Evolutionary conservation across 495 filamentous ascomycete genomes (phyloP).

Genomic region (Aspergillus funiculosus): DNA sequence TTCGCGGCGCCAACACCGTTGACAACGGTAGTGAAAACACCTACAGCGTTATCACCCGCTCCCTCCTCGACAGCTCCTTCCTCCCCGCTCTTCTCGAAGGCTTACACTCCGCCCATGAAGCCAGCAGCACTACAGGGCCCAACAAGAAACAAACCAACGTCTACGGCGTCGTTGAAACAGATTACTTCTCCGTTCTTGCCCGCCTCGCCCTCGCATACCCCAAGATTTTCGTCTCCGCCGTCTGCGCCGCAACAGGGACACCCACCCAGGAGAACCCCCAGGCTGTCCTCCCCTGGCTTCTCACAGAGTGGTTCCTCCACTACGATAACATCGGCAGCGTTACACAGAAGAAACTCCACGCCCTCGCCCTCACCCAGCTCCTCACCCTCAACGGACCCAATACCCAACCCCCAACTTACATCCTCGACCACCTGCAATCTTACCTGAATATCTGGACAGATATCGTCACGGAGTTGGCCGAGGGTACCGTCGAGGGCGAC

Average conservation of each 20-base stretch:
- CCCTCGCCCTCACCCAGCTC: slow-evolving; percentile 74
- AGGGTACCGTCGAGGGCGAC: slow-evolving; percentile 37
- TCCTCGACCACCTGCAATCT: slow-evolving; percentile 55
- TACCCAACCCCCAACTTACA: slow-evolving; percentile 44
- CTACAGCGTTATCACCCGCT: slow-evolving; percentile 54
- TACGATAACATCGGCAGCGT: slow-evolving; percentile 76
- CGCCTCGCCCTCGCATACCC: slow-evolving; percentile 70
- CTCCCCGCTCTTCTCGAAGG: slow-evolving; percentile 61
- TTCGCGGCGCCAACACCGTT: slow-evolving; percentile 62
- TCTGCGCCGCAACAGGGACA: slow-evolving; percentile 26
- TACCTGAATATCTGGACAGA: slow-evolving; percentile 67
- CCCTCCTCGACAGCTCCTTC: slow-evolving; percentile 63
- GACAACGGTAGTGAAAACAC: slow-evolving; percentile 66
- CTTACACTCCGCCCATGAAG: slow-evolving; percentile 63
- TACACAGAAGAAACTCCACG: slow-evolving; percentile 72
- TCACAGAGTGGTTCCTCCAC: slow-evolving; percentile 81
- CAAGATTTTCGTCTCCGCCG: slow-evolving; percentile 53
- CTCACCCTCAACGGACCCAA: slow-evolving; percentile 57
- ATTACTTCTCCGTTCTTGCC: slow-evolving; percentile 80
- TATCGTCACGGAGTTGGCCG: slow-evolving; percentile 55
- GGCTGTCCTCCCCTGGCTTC: slow-evolving; percentile 61
- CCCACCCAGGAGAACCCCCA: slow-evolving; percentile 40
- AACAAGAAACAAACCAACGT: slow-evolving; percentile 56
- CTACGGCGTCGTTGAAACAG: slow-evolving; percentile 63
- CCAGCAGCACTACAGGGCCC: slow-evolving; percentile 72